A percentile compares a stretch with the other conserved stretches of the same genome.
These are phyloP conservation scores for Botrytis fabae DNA, from an alignment of 2,329 filamentous ascomycete species.

Conservation along the genomic window DNA sequence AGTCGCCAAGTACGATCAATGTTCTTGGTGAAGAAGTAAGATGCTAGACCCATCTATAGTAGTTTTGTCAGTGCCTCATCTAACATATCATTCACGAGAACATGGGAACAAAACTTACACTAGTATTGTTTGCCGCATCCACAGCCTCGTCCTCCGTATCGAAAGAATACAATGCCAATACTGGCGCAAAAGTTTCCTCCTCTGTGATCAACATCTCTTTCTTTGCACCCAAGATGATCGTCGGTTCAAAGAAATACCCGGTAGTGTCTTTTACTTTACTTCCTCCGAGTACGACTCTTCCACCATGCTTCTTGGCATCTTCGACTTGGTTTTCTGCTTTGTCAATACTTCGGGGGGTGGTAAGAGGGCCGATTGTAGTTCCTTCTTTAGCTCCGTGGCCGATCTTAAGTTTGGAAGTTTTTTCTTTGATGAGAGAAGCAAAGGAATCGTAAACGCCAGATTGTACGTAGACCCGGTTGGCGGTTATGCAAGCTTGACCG, in stretches of 20 bases:
- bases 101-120: slow-evolving; percentile 28
- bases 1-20: slow-evolving; percentile 65
- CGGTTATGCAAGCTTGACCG: slow-evolving; percentile 65
- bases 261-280: slow-evolving; percentile 49
- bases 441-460: slow-evolving; percentile 62
- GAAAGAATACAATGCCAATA: slow-evolving; percentile 64
- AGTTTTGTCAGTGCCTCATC: slow-evolving; percentile 15
- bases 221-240: slow-evolving; percentile 60
- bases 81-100: neutral
- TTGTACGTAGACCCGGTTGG: slow-evolving; percentile 66
- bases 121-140: slow-evolving; percentile 57
- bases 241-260: slow-evolving; percentile 71
- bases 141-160: slow-evolving; percentile 66
- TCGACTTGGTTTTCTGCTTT: slow-evolving; percentile 61
- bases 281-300: slow-evolving; percentile 62
- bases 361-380: slow-evolving; percentile 62
- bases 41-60: slow-evolving; percentile 59
- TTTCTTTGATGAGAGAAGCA: slow-evolving; percentile 53
- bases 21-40: slow-evolving; percentile 69
- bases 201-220: slow-evolving; percentile 56
- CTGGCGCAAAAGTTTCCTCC: slow-evolving; percentile 67
- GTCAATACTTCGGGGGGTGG: slow-evolving; percentile 54
- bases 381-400: slow-evolving; percentile 60
- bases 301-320: slow-evolving; percentile 64
- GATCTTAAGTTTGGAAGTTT: slow-evolving; percentile 55